Evolutionary conservation across 2,329 filamentous ascomycete genomes (phyloP), one percentile per base, ranked within the genome.

Genomic region (Neophaeococcomyces aloes): DNA sequence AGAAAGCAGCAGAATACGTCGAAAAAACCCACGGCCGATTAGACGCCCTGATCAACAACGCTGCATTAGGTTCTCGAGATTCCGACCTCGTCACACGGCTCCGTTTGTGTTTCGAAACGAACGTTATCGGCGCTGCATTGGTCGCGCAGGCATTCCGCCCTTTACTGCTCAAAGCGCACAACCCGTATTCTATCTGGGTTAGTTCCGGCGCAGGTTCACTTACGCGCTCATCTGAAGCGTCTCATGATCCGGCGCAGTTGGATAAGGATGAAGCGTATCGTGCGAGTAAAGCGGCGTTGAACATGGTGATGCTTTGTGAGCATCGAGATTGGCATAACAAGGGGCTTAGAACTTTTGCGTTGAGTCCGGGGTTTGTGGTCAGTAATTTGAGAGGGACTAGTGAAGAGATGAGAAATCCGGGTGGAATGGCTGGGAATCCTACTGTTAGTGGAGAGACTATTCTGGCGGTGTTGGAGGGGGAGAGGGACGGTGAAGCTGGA

Each of bases 1-100:
- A 78, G 55, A 65, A 75, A 34, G 68, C 71, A 23, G 72, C 70
- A 10, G 74, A 79, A 52, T 66, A 70, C 44, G 67, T 75, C 19
- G 70, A 69, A 7, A 60, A 66, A 42, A 75, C 75, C 48, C 73
- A 76, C 51, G 78, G 55, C 17, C 48, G 44, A 11, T 43, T 59
- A 4, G 55, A 59, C 21, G 51, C 53, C 6, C 52, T 59, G 0
- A 43, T 59, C 42, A 59, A 59, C 47, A 59, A 33, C 25, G 55
- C 55, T 7, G 53, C 50, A 46, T 30, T 54, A 7, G 27, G 10
- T 7, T 18, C 17, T n/a, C 10, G 3, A 14, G 31, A 23, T 31
- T 33, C 36, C 7, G 31, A 30, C 23, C 10, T 41, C 2, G 44
- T 31, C 18, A 32, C 44, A 1, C 39, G 38, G 14, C 27, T 62